These are phyloP conservation scores for Tetraselmis striata DNA, from an alignment of 139 green algal species.

Conservation along the genomic window DNA sequence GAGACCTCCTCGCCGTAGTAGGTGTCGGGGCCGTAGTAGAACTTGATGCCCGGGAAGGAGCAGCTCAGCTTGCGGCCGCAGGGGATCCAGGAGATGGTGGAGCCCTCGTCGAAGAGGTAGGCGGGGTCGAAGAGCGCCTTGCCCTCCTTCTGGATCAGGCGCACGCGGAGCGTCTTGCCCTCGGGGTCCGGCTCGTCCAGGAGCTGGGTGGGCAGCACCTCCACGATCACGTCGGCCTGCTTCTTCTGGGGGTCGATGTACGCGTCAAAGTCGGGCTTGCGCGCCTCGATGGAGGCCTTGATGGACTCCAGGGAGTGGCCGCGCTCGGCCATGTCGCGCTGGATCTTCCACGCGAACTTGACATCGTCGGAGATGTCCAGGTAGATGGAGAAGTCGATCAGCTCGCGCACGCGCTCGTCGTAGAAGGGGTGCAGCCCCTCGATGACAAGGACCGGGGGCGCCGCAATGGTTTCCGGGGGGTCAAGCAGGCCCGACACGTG, in stretches of 20 bases:
- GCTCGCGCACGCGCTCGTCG: slow-evolving; percentile 92
- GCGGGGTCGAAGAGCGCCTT: slow-evolving; percentile 76
- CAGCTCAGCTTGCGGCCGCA: slow-evolving; percentile 99
- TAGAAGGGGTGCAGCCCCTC: slow-evolving; percentile 99
- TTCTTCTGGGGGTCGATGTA: slow-evolving; percentile 99
- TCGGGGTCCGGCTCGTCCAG: slow-evolving; percentile 86
- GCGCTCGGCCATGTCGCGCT: slow-evolving; percentile 98
- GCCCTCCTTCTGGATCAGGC: slow-evolving; percentile 99
- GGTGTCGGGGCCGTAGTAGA: slow-evolving; percentile 60
- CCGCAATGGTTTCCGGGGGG: slow-evolving; percentile 81
- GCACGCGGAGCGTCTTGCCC: slow-evolving; percentile 96
- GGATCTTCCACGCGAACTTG: slow-evolving; percentile 99
- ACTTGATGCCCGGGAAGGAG: slow-evolving; percentile 92
- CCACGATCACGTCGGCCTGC: slow-evolving; percentile 94
- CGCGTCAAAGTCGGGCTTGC: slow-evolving; percentile 98
- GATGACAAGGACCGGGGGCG: slow-evolving; percentile 90
- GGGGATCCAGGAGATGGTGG: slow-evolving; percentile 98
- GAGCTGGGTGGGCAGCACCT: slow-evolving; percentile 99
- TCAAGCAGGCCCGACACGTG: slow-evolving; percentile 96
- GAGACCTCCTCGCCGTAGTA: slow-evolving; percentile 56
- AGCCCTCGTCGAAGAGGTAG: slow-evolving; percentile 99
- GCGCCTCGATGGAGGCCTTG: slow-evolving; percentile 94
- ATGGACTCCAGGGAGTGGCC: slow-evolving; percentile 97
- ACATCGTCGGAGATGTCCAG: slow-evolving; percentile 98
- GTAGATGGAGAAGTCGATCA: slow-evolving; percentile 99